Base-by-base conservation (phyloP, 2,329 filamentous ascomycete genomes). In the Sarocladiaceae sp. region DNA sequence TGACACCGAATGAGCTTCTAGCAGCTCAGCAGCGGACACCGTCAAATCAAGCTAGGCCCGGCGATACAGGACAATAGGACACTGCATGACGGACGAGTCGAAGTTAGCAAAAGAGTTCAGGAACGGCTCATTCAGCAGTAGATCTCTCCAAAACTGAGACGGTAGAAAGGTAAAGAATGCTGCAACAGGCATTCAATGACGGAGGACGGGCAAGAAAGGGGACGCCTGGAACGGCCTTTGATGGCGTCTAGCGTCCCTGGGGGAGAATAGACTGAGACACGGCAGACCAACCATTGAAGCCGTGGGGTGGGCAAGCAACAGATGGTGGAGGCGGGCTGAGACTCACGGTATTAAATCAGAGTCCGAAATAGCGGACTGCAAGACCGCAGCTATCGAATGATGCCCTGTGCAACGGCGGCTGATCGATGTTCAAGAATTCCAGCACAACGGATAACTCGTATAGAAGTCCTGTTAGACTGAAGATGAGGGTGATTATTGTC, bases 31-130 rank as follows among this genome's bases (percentile, higher is more conserved):
- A 44, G 23, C 31, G 23, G 17, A 48, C n/a, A 18, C 31, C 44
- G 44, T 31, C 15, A 33, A 17, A 26, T 28, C 28, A 17, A 48
- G 28, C 44, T 48, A 48, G 17, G 44, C 17, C 18, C n/a, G 25
- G 26, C 28, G 22, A 22, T 12, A 48, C 44, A 20, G 15, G 39
- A 47, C 31, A 29, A 49, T 17, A 29, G 29, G 23, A 15, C 18
- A 48, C 51, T 52, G 51, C 51, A 52, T 52, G 20, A 48, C 28
- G 51, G 50, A 35, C n/a, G 33, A 22, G 12, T 4, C 28, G 33
- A 33, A 28, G 18, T 48, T 33, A 48, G 44, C 44, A 48, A 48
- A 7, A 48, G 22, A 31, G 7, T n/a, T 48, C 5, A 33, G 12
- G 6, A n/a, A 29, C 26, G 28, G 26, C 26, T n/a, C 35, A 28